A percentile compares a stretch with the other conserved stretches of the same genome.
Conservation (phyloP, 305 asterid genomes). For the Fraxinus xanthoxyloides region DNA sequence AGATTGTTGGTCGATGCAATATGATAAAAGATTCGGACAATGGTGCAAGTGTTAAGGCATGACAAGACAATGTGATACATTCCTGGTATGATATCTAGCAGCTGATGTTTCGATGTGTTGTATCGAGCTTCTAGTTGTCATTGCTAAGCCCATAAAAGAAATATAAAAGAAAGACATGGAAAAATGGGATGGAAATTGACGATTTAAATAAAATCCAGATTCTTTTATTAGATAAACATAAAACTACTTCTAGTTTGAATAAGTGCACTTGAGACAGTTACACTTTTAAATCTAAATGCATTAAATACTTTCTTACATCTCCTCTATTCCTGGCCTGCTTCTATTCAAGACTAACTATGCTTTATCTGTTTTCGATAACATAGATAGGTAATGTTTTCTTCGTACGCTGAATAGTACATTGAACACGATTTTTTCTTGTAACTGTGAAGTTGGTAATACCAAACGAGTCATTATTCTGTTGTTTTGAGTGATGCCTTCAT, state of each 20-base stretch:
- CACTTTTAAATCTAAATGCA: neutral
- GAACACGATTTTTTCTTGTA: neutral
- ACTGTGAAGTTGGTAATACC: neutral
- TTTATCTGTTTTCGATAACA: neutral
- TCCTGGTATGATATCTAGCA: neutral
- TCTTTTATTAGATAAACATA: neutral
- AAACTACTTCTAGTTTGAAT: neutral
- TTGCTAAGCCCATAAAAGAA: neutral
- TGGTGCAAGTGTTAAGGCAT: slow-evolving; percentile 27
- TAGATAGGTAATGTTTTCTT: neutral
- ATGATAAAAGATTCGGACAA: slow-evolving; percentile 52
- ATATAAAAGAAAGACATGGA: neutral
- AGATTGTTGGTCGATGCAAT: slow-evolving; percentile 68
- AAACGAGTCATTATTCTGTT: neutral
- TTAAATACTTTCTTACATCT: neutral
- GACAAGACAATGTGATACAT: neutral
- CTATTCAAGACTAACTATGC: neutral
- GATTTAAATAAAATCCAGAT: neutral
- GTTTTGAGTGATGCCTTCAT: neutral
- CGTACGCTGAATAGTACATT: neutral
- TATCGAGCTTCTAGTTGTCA: neutral
- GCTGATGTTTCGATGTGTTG: neutral
- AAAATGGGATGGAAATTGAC: neutral
- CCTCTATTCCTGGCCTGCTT: neutral
- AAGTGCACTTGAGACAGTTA: neutral